Evolutionary conservation across 805 yeast species (phyloP).

Genomic region (Schizosaccharomyces japonicus): DNA sequence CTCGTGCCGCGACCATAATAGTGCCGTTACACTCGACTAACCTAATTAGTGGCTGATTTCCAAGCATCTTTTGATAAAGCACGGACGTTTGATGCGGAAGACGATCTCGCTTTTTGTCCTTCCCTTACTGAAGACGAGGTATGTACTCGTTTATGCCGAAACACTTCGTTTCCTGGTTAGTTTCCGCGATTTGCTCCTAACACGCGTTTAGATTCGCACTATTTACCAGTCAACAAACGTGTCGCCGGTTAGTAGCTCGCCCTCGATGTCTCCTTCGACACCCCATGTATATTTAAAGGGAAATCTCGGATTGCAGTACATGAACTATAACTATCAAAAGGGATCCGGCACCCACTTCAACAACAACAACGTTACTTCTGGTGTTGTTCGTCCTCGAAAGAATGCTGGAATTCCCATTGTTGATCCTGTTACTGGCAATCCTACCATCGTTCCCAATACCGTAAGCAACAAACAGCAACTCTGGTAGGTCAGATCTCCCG

Average conservation of each 20-base stretch:
- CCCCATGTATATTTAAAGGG: background rate
- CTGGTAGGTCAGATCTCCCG: too few relatives aligned
- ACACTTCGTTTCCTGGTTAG: background rate
- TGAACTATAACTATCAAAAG: background rate
- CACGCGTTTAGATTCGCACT: background rate
- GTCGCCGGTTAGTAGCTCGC: background rate
- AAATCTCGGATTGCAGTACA: background rate
- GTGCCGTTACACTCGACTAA: background rate
- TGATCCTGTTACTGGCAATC: background rate
- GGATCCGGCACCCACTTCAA: background rate
- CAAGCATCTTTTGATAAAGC: slow-evolving; percentile 25
- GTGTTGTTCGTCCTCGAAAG: background rate
- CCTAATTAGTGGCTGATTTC: background rate
- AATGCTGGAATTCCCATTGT: background rate
- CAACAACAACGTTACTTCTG: background rate
- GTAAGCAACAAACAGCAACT: too few relatives aligned
- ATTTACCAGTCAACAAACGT: background rate
- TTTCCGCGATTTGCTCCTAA: background rate
- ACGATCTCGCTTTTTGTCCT: slow-evolving; percentile 51
- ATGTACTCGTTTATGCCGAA: background rate
- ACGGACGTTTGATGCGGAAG: slow-evolving; percentile 46
- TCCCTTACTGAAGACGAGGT: slow-evolving; percentile 13
- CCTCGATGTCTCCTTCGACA: background rate
- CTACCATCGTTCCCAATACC: background rate
- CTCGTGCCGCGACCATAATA: background rate